Evolutionary conservation across 306 rosid species (phyloP).

Genomic region (Sphenostylis stenocarpa): DNA sequence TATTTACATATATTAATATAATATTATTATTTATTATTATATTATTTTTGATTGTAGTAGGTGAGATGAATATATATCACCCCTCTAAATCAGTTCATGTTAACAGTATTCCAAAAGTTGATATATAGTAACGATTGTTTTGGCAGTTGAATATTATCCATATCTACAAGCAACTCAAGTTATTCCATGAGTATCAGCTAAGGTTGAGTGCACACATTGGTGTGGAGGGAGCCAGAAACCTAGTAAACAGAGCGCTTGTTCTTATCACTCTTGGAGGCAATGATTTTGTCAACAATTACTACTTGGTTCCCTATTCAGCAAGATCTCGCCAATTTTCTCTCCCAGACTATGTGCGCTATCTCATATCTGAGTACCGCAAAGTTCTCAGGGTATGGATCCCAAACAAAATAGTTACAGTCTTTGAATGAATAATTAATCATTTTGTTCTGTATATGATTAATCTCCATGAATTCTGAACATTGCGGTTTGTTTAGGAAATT

Average conservation of each 20-base stretch:
- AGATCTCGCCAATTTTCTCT: conserved; percentile 88
- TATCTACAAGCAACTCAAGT: conserved; percentile 55
- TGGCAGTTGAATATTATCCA: conserved; percentile 74
- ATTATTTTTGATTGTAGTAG: too few species aligned
- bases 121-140: neutral
- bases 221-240: conserved; percentile 29
- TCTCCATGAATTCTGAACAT: neutral
- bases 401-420: neutral
- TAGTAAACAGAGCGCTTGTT: conserved; percentile 58
- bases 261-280: conserved; percentile 89
- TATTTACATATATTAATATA: too few species aligned
- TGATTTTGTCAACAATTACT: conserved; percentile 88
- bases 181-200: conserved; percentile 60
- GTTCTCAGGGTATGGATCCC: conserved; percentile 45
- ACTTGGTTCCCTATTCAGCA: conserved; percentile 72
- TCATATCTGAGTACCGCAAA: conserved; percentile 77
- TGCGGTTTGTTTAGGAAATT: neutral
- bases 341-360: conserved; percentile 65
- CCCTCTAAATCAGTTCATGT: neutral
- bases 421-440: neutral
- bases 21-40: too few species aligned
- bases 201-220: conserved; percentile 65
- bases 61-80: too few species aligned
- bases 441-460: too few species aligned
- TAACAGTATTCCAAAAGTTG: neutral